Evolutionary conservation across 768 basidiomycete genomes (phyloP).

Genomic region (Mycena belliarum): DNA sequence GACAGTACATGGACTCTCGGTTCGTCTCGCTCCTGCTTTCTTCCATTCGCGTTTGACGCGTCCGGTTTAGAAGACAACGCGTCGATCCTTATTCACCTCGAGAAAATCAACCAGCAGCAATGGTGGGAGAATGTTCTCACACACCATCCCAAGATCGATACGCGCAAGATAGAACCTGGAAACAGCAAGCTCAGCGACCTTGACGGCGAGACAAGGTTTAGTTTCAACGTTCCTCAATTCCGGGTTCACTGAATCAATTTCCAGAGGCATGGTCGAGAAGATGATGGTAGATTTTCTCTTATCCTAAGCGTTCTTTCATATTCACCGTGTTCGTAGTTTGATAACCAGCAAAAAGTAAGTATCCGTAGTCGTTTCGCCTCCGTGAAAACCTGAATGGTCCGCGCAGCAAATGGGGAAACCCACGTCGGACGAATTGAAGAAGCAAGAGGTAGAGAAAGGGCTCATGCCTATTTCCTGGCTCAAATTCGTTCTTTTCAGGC

Average conservation of each 20-base stretch:
- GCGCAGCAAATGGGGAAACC: slow-evolving; percentile 91
- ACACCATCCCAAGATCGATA: slow-evolving; percentile 96
- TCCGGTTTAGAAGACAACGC: slow-evolving; percentile 69
- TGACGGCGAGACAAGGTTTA: slow-evolving; percentile 88
- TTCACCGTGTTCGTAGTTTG: slow-evolving; percentile 48
- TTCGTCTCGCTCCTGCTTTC: slow-evolving; percentile 36
- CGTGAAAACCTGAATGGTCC: slow-evolving; percentile 9
- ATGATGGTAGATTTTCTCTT: slow-evolving; percentile 84
- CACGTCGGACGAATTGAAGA: slow-evolving; percentile 92
- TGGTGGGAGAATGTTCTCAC: slow-evolving; percentile 99
- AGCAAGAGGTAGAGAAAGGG: slow-evolving; percentile 84
- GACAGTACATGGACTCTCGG: slow-evolving; percentile 97
- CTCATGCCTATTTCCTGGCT: not conserved
- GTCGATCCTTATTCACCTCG: slow-evolving; percentile 72
- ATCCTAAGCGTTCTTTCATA: slow-evolving; percentile 5
- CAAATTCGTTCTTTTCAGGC: slow-evolving; percentile 47
- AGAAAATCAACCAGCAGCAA: slow-evolving; percentile 83
- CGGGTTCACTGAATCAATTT: slow-evolving; percentile 4
- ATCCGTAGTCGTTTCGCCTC: not conserved
- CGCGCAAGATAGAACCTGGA: slow-evolving; percentile 90
- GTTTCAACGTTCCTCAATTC: not conserved
- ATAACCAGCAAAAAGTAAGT: slow-evolving; percentile 73
- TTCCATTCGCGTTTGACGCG: not conserved
- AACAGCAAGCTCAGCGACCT: slow-evolving; percentile 96
- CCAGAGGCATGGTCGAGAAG: slow-evolving; percentile 97